A percentile compares a stretch with the other conserved stretches of the same genome.
Evolutionary conservation across 2,329 filamentous ascomycete genomes (phyloP).

Genomic region (Paramyrothecium roridum): DNA sequence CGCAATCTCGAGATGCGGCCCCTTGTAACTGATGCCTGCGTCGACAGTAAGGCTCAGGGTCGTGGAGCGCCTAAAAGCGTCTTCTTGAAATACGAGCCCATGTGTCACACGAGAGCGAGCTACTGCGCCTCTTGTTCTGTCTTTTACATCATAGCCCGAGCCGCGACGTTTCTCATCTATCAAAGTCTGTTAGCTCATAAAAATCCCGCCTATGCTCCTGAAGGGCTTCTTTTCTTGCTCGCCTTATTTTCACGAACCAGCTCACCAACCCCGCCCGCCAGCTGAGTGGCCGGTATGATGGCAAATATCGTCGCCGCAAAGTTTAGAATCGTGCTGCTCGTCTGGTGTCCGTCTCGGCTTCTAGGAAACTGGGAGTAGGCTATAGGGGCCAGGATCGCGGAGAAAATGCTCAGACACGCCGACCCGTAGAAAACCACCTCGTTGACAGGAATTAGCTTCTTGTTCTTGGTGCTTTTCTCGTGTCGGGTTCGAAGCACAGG

Average conservation of each 20-base stretch:
- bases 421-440: not conserved
- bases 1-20: no score
- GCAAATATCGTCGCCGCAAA: constrained; percentile 1
- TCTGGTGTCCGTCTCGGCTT: not conserved
- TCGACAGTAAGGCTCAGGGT: no score
- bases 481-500: not conserved
- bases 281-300: not conserved
- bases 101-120: no score
- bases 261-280: not conserved
- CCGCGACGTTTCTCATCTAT: no score
- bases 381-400: not conserved
- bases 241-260: not conserved
- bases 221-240: not conserved
- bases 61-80: no score
- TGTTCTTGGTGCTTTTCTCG: not conserved
- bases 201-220: no score
- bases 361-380: not conserved
- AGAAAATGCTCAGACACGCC: not conserved
- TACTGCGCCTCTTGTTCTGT: no score
- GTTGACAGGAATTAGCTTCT: not conserved
- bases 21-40: no score
- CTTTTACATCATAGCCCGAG: no score
- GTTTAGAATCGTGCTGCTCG: not conserved
- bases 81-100: no score
- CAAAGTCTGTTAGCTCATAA: no score